phyloP scores from a whole-genome alignment of 139 green algal genomes.

The Chlorella sorokiniana region DNA sequence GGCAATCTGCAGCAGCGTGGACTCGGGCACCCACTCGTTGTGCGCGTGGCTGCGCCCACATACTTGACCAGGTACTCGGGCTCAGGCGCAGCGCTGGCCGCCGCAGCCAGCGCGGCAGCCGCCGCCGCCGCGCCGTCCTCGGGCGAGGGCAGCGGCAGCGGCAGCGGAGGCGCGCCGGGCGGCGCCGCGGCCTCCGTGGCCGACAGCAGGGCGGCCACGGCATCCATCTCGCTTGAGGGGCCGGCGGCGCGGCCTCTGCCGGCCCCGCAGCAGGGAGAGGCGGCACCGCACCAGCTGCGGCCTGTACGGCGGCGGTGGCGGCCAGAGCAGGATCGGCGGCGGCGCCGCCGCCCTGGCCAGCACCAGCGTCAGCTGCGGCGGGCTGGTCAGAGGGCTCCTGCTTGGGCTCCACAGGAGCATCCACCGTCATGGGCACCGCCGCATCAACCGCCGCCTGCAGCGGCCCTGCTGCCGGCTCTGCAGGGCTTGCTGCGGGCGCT shows the following conservation, averaged over 20 bases:
- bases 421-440: neutral
- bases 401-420: neutral
- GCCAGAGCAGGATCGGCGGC: neutral
- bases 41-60: slow-evolving; percentile 72
- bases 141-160: slow-evolving; percentile 31
- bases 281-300: neutral
- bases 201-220: slow-evolving; percentile 66
- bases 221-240: slow-evolving; percentile 49
- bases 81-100: slow-evolving; percentile 32
- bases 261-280: neutral
- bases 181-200: slow-evolving; percentile 33
- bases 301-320: neutral
- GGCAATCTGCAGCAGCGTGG: slow-evolving; percentile 66
- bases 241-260: neutral
- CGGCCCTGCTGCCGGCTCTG: too few relatives aligned
- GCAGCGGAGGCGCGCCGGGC: neutral
- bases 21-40: slow-evolving; percentile 83
- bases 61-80: slow-evolving; percentile 91
- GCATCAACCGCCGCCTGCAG: neutral
- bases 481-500: neutral
- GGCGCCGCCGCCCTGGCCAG: neutral
- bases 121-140: slow-evolving; percentile 37
- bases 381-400: neutral
- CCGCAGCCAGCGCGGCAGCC: slow-evolving; percentile 8
- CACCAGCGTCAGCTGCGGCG: neutral